These are phyloP conservation scores for Acarospora socialis DNA, from an alignment of 2,329 filamentous ascomycete species.

Conservation along the genomic window DNA sequence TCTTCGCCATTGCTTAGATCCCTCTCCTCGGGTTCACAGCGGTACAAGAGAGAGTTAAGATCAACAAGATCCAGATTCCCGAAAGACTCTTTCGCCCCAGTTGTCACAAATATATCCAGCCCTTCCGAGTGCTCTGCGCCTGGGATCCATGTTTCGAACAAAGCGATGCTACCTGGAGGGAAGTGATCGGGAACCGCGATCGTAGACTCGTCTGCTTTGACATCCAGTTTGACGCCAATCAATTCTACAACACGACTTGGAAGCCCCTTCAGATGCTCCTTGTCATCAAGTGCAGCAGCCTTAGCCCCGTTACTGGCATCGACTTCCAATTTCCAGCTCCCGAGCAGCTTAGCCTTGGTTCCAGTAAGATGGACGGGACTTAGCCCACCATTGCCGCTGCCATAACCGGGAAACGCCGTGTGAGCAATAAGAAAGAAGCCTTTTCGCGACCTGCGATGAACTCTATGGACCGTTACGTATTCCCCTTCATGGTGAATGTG, in stretches of 20 bases:
- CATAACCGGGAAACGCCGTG: constrained; percentile 85
- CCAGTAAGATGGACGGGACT: constrained; percentile 66
- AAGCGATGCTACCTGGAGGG: constrained; percentile 81
- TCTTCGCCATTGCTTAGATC: constrained; percentile 66
- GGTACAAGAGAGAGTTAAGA: constrained; percentile 82
- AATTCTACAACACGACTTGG: constrained; percentile 67
- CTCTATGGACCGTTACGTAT: constrained; percentile 89
- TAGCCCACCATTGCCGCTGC: constrained; percentile 68
- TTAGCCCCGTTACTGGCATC: constrained; percentile 60
- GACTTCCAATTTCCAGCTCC: constrained; percentile 85
- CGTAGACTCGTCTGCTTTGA: constrained; percentile 57
- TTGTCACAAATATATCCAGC: constrained; percentile 74
- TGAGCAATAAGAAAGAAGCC: constrained; percentile 94
- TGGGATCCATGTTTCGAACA: constrained; percentile 94
- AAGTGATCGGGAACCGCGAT: constrained; percentile 74
- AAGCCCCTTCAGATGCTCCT: constrained; percentile 61
- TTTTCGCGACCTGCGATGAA: constrained; percentile 81
- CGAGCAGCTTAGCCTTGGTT: constrained; percentile 72
- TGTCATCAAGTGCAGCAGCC: constrained; percentile 51
- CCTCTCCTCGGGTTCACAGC: constrained; percentile 76
- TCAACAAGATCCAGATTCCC: constrained; percentile 60
- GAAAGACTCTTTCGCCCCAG: constrained; percentile 67
- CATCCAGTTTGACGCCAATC: constrained; percentile 57
- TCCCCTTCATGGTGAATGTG: constrained; percentile 94
- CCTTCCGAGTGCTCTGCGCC: constrained; percentile 70